Conservation (phyloP, 441 rosid species). For the Dalechampia spathulata region DNA sequence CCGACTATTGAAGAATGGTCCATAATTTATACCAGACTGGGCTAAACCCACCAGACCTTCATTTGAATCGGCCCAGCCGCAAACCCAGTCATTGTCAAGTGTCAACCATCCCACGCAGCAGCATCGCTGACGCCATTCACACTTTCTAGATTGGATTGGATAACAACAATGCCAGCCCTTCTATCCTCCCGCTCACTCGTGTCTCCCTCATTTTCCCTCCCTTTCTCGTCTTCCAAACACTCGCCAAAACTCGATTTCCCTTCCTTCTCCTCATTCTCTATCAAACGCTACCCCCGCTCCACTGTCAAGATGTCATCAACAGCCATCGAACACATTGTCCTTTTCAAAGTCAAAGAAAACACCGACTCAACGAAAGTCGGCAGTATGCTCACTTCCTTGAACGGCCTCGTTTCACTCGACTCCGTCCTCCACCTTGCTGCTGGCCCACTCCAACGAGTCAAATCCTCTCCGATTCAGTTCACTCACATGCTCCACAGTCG, state of each 20-base stretch:
- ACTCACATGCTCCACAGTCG: constrained; percentile 90
- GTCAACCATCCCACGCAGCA: too few species aligned
- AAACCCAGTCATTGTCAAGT: too few species aligned
- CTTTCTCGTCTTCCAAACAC: constrained; percentile 32
- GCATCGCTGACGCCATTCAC: too few species aligned
- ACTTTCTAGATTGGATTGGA: too few species aligned
- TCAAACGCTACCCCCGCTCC: constrained; percentile 16
- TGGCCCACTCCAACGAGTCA: constrained; percentile 41
- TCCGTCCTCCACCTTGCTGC: constrained; percentile 49
- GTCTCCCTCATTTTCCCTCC: constrained; percentile 24
- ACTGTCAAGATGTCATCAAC: constrained; percentile 27
- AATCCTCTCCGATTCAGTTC: constrained; percentile 42
- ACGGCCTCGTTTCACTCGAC: constrained; percentile 43
- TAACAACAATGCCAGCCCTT: constrained; percentile 12
- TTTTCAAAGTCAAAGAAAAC: constrained; percentile 59
- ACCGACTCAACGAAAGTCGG: constrained; percentile 33
- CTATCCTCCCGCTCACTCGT: constrained; percentile 22
- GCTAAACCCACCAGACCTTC: too few species aligned
- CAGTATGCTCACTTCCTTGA: constrained; percentile 43
- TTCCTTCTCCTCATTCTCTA: not conserved
- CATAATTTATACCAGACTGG: not conserved
- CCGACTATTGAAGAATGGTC: not conserved
- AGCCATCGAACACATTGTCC: constrained; percentile 62
- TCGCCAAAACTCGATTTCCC: constrained; percentile 5
- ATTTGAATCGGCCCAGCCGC: too few species aligned